Evolutionary conservation across 78 protist genomes (phyloP).

Genomic region (Dictyostelium intermedium): DNA sequence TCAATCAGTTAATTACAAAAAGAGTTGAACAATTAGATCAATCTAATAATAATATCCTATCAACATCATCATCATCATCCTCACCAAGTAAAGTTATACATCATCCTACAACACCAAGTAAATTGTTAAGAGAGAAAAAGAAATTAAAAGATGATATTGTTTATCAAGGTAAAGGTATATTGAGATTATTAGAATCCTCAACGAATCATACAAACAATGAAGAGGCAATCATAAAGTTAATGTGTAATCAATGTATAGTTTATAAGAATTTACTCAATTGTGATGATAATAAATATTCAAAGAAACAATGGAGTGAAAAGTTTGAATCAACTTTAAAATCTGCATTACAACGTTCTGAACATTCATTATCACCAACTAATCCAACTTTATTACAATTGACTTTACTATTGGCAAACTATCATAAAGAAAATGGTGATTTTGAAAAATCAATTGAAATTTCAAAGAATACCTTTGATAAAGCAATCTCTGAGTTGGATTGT

Average conservation of each 20-base stretch:
- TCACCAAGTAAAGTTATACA: not conserved
- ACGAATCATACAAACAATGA: not conserved
- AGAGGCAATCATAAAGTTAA: not conserved
- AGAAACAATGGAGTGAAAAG: constrained; percentile 7
- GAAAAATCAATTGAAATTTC: constrained; percentile 92
- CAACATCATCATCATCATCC: not conserved
- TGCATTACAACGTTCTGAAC: not conserved
- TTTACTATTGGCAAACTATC: not conserved
- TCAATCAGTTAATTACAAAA: not conserved
- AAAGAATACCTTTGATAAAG: constrained; percentile 92
- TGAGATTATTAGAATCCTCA: constrained; percentile 33
- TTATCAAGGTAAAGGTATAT: not conserved
- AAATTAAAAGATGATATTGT: constrained; percentile 30
- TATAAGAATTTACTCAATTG: not conserved
- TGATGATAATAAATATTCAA: constrained; percentile 35
- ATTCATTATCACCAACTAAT: constrained; percentile 5
- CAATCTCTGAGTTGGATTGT: constrained; percentile 95
- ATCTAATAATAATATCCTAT: no score
- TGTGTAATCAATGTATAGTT: not conserved
- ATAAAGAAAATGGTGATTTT: constrained; percentile 43
- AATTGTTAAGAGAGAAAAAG: constrained; percentile 9
- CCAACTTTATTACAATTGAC: not conserved
- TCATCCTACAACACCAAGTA: not conserved
- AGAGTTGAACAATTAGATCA: not conserved
- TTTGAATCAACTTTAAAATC: not conserved